A percentile compares a stretch with the other conserved stretches of the same genome.
phyloP scores from a whole-genome alignment of 768 basidiomycete genomes.

The Termitomyces sp. region DNA sequence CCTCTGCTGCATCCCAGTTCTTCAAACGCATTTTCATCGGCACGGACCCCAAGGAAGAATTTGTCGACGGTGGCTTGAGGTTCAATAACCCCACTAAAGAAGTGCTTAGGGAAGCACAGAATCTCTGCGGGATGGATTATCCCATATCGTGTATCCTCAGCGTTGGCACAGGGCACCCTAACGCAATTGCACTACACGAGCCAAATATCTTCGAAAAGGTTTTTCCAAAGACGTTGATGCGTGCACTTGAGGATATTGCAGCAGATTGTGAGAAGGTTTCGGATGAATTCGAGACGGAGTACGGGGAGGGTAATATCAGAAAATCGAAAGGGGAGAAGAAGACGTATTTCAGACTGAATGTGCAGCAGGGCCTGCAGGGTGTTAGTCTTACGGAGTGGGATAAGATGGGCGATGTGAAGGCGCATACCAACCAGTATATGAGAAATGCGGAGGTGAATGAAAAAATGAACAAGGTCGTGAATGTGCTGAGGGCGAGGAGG shows the following conservation, averaged over 20 bases:
- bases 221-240: neutral
- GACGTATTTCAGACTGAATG: constrained; percentile 8
- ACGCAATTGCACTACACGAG: neutral
- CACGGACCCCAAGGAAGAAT: constrained; percentile 1
- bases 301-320: neutral
- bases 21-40: constrained; percentile 17
- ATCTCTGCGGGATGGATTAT: neutral
- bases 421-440: constrained; percentile 4
- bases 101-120: constrained; percentile 1
- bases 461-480: too few relatives aligned
- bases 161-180: constrained; percentile 7
- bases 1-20: constrained; percentile 20
- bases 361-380: constrained; percentile 10
- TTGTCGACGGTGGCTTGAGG: constrained; percentile 12
- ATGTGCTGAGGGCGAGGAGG: neutral
- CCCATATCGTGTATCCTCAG: constrained; percentile 5
- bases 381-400: constrained; percentile 5
- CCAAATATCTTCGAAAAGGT: neutral
- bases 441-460: neutral
- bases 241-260: neutral
- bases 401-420: constrained; percentile 4
- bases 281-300: neutral
- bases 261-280: constrained; percentile 6
- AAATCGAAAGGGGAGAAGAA: neutral
- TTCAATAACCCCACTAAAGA: constrained; percentile 11